These are phyloP conservation scores for Mycena galopus DNA, from an alignment of 768 basidiomycete species.

Conservation along the genomic window DNA sequence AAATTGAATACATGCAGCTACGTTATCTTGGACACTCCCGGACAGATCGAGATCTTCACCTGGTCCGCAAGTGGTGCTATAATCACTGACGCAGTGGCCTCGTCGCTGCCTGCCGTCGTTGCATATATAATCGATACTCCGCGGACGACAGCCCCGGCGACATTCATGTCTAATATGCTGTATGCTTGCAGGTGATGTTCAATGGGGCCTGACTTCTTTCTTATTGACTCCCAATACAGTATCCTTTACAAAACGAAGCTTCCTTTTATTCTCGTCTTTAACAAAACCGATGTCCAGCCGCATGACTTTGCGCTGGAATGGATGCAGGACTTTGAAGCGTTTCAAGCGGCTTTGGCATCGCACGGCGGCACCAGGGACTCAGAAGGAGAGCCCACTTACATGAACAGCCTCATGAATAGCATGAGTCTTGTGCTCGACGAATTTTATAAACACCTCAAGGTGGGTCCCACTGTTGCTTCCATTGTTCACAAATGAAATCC, in stretches of 20 bases:
- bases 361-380: slow-evolving; percentile 76
- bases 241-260: slow-evolving; percentile 98
- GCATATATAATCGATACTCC: slow-evolving; percentile 99
- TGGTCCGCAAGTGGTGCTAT: slow-evolving; percentile 99
- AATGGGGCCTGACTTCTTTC: background rate
- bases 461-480: slow-evolving; percentile 47
- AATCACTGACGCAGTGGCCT: slow-evolving; percentile 97
- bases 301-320: slow-evolving; percentile 95
- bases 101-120: slow-evolving; percentile 92
- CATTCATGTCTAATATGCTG: slow-evolving; percentile 99
- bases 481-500: background rate
- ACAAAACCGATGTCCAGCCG: slow-evolving; percentile 94
- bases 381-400: slow-evolving; percentile 95
- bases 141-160: slow-evolving; percentile 92
- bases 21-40: slow-evolving; percentile 96
- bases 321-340: slow-evolving; percentile 98
- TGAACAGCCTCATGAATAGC: slow-evolving; percentile 98
- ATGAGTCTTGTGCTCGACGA: slow-evolving; percentile 99
- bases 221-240: slow-evolving; percentile 52
- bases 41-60: slow-evolving; percentile 99
- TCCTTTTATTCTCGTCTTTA: slow-evolving; percentile 98
- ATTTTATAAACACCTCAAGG: slow-evolving; percentile 97
- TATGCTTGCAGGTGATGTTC: slow-evolving; percentile 93
- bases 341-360: slow-evolving; percentile 87
- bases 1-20: slow-evolving; percentile 67